Evolutionary conservation across 176 grass and related monocot genomes (phyloP).

Genomic region (Avena atlantica): DNA sequence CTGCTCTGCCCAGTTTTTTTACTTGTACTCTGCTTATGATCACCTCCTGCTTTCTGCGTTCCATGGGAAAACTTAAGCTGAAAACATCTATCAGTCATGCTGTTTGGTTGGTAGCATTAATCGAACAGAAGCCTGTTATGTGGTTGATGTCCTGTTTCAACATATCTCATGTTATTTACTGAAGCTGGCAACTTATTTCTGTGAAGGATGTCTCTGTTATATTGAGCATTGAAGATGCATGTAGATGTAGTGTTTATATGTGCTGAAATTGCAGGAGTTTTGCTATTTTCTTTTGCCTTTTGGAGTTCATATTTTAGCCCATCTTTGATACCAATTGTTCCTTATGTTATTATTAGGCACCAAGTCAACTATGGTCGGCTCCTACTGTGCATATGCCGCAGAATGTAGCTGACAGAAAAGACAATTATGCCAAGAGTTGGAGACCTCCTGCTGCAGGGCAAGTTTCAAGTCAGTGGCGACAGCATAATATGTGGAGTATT

Average conservation of each 20-base stretch:
- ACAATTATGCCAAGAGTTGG: conserved; percentile 73
- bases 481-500: conserved; percentile 76
- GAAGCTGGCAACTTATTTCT: background rate
- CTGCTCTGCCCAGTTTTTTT: conserved; percentile 10
- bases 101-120: conserved; percentile 47
- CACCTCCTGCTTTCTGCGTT: background rate
- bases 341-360: conserved; percentile 53
- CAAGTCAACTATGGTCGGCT: conserved; percentile 61
- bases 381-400: conserved; percentile 57
- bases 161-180: conserved; percentile 42
- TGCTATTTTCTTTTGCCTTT: conserved; percentile 28
- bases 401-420: conserved; percentile 67
- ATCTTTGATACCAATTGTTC: background rate
- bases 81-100: conserved; percentile 8
- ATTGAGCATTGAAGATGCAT: conserved; percentile 4
- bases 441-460: conserved; percentile 65
- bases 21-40: conserved; percentile 20
- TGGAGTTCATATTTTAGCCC: conserved; percentile 37
- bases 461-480: conserved; percentile 91
- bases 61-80: background rate
- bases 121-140: conserved; percentile 7
- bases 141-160: conserved; percentile 21
- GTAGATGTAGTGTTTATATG: conserved; percentile 17
- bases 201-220: conserved; percentile 6
- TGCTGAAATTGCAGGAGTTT: conserved; percentile 19